Evolutionary conservation across 805 yeast genomes (phyloP), one percentile per base, ranked within the genome.

Genomic region (Saccharomycopsis capsularis): DNA sequence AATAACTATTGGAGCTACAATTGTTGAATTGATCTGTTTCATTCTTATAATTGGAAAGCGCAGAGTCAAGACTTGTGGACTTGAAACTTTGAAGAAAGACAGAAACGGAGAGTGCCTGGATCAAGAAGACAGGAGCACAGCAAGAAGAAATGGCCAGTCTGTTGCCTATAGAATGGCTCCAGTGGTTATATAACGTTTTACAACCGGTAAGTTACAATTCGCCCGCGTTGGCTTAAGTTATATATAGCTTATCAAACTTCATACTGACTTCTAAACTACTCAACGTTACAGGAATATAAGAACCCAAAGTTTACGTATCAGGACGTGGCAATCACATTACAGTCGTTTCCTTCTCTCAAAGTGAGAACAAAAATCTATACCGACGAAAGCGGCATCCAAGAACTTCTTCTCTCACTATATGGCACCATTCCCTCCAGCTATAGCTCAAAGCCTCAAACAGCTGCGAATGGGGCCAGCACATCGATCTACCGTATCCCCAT

Each of bases 281-380:
- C n/a, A n/a, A n/a, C n/a, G 19, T 43, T 43, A 6, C 39, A 68
- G 59, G 82, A 81, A 54, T 87, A 88, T 59, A 47, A 57, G 1
- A 71, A 84, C 55, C 72, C 81, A n/a, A 73, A 78, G 47, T 56
- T 73, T 2, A 67, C 78, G 0, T 87, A 84, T 59, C 75, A 78
- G 40, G 95, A 90, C 59, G 64, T 78, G 0, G 75, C 78, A 9
- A 67, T 73, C 39, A 68, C 76, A 9, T 68, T 84, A n/a, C 73
- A 69, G 51, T 63, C 68, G 3, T 75, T 71, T 56, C 69, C 76
- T 0, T 65, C 77, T 1, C 69, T 89, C 46, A 71, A 75, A 54
- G 84, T 93, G 16, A 69, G 88, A 51, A 89, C 97, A 0, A 75
- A 80, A 45, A 77, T 79, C 1, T 75, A 70, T 57, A 74, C 84